These are phyloP conservation scores for Oemleria cerasiformis DNA, from an alignment of 306 rosid genomes.

Conservation along the genomic window DNA sequence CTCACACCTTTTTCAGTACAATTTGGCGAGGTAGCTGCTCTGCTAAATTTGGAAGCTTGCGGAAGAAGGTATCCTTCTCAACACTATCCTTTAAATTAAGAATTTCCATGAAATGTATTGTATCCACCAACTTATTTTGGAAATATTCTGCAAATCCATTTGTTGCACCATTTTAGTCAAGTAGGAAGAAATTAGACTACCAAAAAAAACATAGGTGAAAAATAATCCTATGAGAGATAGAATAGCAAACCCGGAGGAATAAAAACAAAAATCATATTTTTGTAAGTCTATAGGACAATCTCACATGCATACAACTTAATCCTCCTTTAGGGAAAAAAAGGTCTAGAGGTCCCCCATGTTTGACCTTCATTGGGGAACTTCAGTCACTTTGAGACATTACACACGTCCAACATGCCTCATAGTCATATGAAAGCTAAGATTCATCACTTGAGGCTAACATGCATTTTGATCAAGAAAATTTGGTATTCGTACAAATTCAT, in stretches of 20 bases:
- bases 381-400: not conserved
- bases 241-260: not conserved
- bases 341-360: not conserved
- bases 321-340: not conserved
- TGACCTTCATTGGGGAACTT: not conserved
- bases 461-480: not conserved
- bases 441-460: not conserved
- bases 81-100: conserved; percentile 94
- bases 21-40: conserved; percentile 98
- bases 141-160: conserved; percentile 78
- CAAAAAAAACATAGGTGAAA: conserved; percentile 6
- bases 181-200: not conserved
- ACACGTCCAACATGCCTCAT: not conserved
- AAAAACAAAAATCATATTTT: not conserved
- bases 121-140: conserved; percentile 95
- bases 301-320: not conserved
- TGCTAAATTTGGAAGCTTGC: conserved; percentile 94
- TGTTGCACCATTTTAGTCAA: conserved; percentile 4
- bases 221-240: not conserved
- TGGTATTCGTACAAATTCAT: not conserved
- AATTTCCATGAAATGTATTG: conserved; percentile 98
- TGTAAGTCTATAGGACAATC: not conserved
- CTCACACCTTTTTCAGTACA: conserved; percentile 79
- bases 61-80: conserved; percentile 97
- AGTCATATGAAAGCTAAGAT: not conserved